These are phyloP conservation scores for Dryadomyces sulphureus DNA, from an alignment of 2,329 filamentous ascomycete species.

Conservation along the genomic window DNA sequence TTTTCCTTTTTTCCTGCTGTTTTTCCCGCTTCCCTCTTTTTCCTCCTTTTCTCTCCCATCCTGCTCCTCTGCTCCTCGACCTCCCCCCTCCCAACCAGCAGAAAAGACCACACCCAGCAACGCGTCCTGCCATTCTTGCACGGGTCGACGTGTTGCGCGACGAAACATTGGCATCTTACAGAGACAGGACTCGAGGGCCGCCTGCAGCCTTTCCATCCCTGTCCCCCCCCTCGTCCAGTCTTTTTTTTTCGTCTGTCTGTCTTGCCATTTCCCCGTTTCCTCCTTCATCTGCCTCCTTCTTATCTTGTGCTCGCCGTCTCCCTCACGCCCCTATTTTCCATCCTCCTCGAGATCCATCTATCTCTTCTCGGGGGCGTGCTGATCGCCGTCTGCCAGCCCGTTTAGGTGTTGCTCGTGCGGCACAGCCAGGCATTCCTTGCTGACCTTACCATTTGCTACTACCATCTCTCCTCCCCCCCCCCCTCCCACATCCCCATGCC, in stretches of 20 bases:
- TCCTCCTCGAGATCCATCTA: background rate
- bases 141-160: background rate
- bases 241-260: background rate
- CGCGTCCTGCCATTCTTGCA: background rate
- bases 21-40: background rate
- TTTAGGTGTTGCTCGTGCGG: background rate
- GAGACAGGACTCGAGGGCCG: background rate
- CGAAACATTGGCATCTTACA: too few species aligned
- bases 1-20: background rate
- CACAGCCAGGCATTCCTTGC: background rate
- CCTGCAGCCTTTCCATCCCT: background rate
- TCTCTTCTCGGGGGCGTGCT: background rate
- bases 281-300: too few species aligned
- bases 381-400: background rate
- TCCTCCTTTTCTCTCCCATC: background rate
- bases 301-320: too few species aligned
- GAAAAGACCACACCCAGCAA: background rate
- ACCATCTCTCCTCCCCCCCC: background rate
- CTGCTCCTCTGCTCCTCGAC: background rate
- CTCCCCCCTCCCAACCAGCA: background rate
- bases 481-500: background rate
- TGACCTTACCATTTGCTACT: background rate
- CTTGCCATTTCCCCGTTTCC: too few species aligned
- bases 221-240: background rate
- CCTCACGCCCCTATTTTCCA: too few species aligned